These are phyloP conservation scores for Collybia nuda DNA, from an alignment of 768 basidiomycete species.

Conservation along the genomic window DNA sequence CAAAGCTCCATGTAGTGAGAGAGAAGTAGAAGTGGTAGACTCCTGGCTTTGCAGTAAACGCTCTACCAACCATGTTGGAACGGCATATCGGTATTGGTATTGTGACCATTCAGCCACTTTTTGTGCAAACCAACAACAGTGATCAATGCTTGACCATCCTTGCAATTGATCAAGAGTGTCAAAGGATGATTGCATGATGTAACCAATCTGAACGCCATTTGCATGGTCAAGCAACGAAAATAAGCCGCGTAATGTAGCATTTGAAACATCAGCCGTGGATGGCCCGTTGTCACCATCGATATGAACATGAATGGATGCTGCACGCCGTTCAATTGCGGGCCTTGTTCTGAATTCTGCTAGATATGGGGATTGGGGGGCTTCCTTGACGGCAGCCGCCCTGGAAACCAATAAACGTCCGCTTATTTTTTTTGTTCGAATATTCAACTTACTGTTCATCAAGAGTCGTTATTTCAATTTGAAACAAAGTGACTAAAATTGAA, in stretches of 20 bases:
- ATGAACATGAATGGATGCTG: constrained; percentile 87
- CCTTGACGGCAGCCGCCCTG: constrained; percentile 64
- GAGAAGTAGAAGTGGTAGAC: constrained; percentile 38
- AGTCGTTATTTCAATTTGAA: constrained; percentile 55
- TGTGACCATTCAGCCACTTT: constrained; percentile 85
- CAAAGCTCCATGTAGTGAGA: constrained; percentile 57
- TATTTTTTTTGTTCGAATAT: neutral
- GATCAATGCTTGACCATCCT: constrained; percentile 66
- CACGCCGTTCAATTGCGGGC: constrained; percentile 77
- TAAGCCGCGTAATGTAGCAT: constrained; percentile 69
- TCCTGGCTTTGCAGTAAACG: constrained; percentile 67
- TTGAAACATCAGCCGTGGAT: constrained; percentile 67
- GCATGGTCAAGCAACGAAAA: constrained; percentile 74
- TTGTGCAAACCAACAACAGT: constrained; percentile 82
- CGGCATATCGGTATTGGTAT: constrained; percentile 90
- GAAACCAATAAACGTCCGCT: neutral
- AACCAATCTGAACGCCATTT: constrained; percentile 70
- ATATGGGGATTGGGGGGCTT: constrained; percentile 73
- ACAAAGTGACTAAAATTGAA: constrained; percentile 67
- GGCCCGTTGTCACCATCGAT: constrained; percentile 89
- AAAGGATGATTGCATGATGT: constrained; percentile 71
- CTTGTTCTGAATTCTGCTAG: constrained; percentile 82
- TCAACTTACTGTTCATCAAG: constrained; percentile 71
- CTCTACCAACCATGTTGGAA: constrained; percentile 85
- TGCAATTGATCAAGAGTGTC: constrained; percentile 60